Percentiles rank a stretch among this genome's conserved stretches.
phyloP scores from a whole-genome alignment of 305 asterid species.

The Solanum aculeatissimum region DNA sequence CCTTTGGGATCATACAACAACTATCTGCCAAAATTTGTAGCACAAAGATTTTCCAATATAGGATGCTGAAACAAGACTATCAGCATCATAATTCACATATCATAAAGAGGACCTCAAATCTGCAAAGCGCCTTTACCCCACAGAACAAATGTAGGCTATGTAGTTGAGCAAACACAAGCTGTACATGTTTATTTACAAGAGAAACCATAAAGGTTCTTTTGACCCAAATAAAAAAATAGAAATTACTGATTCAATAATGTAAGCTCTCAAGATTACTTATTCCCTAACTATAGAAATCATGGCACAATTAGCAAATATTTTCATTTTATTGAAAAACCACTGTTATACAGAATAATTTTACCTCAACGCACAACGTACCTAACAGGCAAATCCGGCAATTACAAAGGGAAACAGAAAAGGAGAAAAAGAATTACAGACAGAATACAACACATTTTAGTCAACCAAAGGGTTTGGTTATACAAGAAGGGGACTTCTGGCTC shows the following conservation, averaged over 20 bases:
- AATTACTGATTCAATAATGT: not conserved
- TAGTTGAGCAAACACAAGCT: not conserved
- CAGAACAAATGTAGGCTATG: not conserved
- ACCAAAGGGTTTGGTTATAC: conserved; percentile 22
- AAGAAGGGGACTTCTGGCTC: conserved; percentile 35
- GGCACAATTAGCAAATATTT: not conserved
- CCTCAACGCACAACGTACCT: conserved; percentile 27
- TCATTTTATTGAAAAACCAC: conserved; percentile 19
- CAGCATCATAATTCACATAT: not conserved
- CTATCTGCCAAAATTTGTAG: not conserved
- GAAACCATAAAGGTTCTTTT: not conserved
- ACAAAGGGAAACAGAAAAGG: conserved; percentile 6
- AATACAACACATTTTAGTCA: conserved; percentile 14
- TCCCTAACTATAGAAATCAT: not conserved
- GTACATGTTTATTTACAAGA: not conserved
- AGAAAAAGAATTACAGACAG: conserved; percentile 25
- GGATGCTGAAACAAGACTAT: not conserved
- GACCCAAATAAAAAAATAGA: not conserved
- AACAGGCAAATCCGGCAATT: not conserved
- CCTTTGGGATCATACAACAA: not conserved
- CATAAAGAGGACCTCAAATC: not conserved
- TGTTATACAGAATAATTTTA: conserved; percentile 14
- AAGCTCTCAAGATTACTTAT: not conserved
- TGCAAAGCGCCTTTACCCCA: not conserved
- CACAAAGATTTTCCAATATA: not conserved